These are phyloP conservation scores for Colletotrichum zoysiae DNA, from an alignment of 2,329 filamentous ascomycete species.

Conservation along the genomic window DNA sequence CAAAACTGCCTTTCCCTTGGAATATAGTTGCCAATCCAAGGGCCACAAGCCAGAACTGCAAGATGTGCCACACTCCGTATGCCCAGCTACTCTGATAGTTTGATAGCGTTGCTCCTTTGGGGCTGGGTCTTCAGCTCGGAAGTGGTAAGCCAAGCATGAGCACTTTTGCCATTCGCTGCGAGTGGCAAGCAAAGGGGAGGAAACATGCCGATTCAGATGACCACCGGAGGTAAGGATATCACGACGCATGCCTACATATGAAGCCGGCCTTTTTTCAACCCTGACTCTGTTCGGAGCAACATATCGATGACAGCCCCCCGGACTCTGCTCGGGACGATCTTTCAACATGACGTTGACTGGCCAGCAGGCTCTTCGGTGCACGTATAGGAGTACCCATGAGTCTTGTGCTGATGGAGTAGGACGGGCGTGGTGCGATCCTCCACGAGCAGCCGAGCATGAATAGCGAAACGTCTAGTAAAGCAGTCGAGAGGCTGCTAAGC, in stretches of 20 bases:
- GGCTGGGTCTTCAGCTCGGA: slow-evolving; percentile 4
- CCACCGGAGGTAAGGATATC: slow-evolving; percentile 1
- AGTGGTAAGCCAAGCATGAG: not conserved
- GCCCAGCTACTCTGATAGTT: slow-evolving; percentile 15
- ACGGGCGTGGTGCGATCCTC: slow-evolving; percentile 2
- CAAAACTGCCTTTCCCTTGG: slow-evolving; percentile 16
- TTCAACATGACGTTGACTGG: slow-evolving; percentile 9
- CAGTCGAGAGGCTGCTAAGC: not conserved
- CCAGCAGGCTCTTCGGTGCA: slow-evolving; percentile 2
- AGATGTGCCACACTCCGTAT: slow-evolving; percentile 7
- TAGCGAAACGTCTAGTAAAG: slow-evolving; percentile 6
- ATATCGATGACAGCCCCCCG: not conserved
- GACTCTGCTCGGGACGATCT: slow-evolving; percentile 16
- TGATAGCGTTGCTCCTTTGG: not conserved
- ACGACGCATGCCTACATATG: not conserved
- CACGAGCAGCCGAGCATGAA: slow-evolving; percentile 12
- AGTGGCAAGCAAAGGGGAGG: slow-evolving; percentile 4
- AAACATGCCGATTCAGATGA: not conserved
- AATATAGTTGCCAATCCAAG: slow-evolving; percentile 31
- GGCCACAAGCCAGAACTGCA: slow-evolving; percentile 10
- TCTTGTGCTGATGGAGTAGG: slow-evolving; percentile 1
- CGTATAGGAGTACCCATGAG: slow-evolving; percentile 22
- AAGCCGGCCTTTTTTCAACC: not conserved
- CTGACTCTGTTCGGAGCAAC: slow-evolving; percentile 8
- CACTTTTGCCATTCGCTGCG: slow-evolving; percentile 3